Conservation (phyloP, 129 eudicot genomes). For the Tagetes patula region DNA sequence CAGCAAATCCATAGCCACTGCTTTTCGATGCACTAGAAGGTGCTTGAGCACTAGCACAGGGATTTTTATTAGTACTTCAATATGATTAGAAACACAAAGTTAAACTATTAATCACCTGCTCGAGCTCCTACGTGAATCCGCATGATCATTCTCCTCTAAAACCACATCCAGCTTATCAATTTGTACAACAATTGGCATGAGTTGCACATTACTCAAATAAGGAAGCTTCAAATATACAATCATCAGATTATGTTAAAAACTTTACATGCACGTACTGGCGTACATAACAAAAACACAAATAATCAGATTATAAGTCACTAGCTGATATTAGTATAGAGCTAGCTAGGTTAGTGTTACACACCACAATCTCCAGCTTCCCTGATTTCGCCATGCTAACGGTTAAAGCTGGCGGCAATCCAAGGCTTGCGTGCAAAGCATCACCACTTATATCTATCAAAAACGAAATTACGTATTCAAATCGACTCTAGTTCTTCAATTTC, state of each 20-base stretch:
- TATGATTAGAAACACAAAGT: neutral
- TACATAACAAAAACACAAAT: neutral
- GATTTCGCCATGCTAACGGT: constrained; percentile 79
- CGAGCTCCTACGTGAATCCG: constrained; percentile 45
- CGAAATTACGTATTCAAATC: neutral
- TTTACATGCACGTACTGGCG: neutral
- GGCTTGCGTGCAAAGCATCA: constrained; percentile 81
- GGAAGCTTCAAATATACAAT: constrained; percentile 64
- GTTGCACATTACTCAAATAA: constrained; percentile 76
- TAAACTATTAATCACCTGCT: constrained; percentile 54
- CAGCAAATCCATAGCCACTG: constrained; percentile 84
- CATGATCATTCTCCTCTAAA: constrained; percentile 74
- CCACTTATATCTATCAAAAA: constrained; percentile 73
- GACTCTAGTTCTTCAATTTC: neutral
- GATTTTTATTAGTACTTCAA: constrained; percentile 1
- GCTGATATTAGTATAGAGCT: neutral
- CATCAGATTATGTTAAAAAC: constrained; percentile 3
- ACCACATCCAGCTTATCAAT: constrained; percentile 85
- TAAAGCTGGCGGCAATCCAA: constrained; percentile 83
- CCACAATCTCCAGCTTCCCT: constrained; percentile 78
- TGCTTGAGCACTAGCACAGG: constrained; percentile 43
- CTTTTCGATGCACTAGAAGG: constrained; percentile 53
- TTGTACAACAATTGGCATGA: constrained; percentile 79
- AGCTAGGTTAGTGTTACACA: constrained; percentile 21
- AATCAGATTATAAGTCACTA: neutral